Evolutionary conservation across 2,329 filamentous ascomycete species (phyloP).

Genomic region (Paramyrothecium roridum): DNA sequence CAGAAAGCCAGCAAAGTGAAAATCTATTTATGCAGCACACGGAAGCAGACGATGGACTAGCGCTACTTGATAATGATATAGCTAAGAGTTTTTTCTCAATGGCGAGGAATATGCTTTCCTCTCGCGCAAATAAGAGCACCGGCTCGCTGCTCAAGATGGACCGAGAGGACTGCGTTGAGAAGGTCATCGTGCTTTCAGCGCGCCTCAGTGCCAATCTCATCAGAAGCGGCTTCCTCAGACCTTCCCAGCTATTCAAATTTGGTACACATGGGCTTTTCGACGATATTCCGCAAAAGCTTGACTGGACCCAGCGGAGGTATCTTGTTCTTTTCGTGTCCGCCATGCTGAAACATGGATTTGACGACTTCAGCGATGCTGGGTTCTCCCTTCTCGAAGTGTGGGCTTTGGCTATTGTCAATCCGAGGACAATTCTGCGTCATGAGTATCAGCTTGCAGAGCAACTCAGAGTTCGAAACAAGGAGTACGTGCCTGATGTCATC

Average conservation of each 20-base stretch:
- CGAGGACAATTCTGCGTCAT: constrained; percentile 39
- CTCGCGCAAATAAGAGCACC: constrained; percentile 6
- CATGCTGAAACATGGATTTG: constrained; percentile 42
- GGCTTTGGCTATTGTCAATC: constrained; percentile 49
- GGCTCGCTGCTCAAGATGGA: constrained; percentile 13
- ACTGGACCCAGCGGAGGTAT: constrained; percentile 38
- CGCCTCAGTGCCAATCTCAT: constrained; percentile 43
- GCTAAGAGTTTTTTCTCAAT: constrained; percentile 45
- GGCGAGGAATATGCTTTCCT: constrained; percentile 34
- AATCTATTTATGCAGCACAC: constrained; percentile 34
- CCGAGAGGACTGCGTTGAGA: constrained; percentile 36
- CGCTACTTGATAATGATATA: constrained; percentile 46
- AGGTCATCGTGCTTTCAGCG: constrained; percentile 41
- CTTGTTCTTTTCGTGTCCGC: constrained; percentile 49
- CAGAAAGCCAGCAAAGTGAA: constrained; percentile 34
- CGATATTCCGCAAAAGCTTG: constrained; percentile 33
- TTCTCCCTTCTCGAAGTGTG: constrained; percentile 50
- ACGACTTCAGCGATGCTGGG: constrained; percentile 43
- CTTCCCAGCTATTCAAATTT: constrained; percentile 42
- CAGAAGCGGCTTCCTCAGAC: constrained; percentile 37
- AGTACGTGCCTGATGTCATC: constrained; percentile 38
- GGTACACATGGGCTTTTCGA: constrained; percentile 51
- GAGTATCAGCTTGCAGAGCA: constrained; percentile 48
- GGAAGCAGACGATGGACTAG: constrained; percentile 43
- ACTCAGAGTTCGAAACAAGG: constrained; percentile 36